Conservation (phyloP, 495 filamentous ascomycete species). For the Tuber microsphaerosporum region DNA sequence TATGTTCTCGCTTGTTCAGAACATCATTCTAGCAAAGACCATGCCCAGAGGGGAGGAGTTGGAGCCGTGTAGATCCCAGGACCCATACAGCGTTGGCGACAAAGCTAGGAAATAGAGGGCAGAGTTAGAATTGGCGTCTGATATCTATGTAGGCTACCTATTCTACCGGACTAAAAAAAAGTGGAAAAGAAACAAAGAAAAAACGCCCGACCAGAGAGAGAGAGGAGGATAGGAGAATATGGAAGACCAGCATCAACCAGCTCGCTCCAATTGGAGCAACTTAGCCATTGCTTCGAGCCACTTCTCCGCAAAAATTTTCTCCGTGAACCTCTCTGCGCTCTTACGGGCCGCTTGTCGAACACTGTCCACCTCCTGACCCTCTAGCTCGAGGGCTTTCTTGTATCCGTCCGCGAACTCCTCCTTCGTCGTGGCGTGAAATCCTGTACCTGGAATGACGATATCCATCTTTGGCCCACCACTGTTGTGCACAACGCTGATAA, state of each 20-base stretch:
- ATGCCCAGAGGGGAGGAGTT: slow-evolving; percentile 39
- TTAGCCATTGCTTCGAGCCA: slow-evolving; percentile 65
- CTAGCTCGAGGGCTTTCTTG: slow-evolving; percentile 63
- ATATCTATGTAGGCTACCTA: slow-evolving; percentile 1
- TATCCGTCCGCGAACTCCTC: slow-evolving; percentile 73
- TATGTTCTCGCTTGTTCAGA: slow-evolving; percentile 39
- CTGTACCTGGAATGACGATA: slow-evolving; percentile 67
- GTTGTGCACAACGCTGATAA: slow-evolving; percentile 85
- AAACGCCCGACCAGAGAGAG: neutral
- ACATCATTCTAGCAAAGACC: slow-evolving; percentile 31
- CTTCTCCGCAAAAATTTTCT: slow-evolving; percentile 68
- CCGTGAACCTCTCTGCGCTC: slow-evolving; percentile 75
- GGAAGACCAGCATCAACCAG: neutral
- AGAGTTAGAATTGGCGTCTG: neutral
- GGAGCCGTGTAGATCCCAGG: slow-evolving; percentile 29
- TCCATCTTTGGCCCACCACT: slow-evolving; percentile 86
- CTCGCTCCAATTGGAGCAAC: neutral
- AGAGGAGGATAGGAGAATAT: neutral
- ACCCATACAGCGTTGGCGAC: slow-evolving; percentile 25
- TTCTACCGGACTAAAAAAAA: neutral
- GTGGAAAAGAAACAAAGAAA: neutral
- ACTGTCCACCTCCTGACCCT: slow-evolving; percentile 57
- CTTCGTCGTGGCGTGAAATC: slow-evolving; percentile 72
- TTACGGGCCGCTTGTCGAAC: slow-evolving; percentile 67
- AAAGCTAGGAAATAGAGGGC: neutral